phyloP scores from a whole-genome alignment of 345 rosid genomes.

The Gossypium arboreum region DNA sequence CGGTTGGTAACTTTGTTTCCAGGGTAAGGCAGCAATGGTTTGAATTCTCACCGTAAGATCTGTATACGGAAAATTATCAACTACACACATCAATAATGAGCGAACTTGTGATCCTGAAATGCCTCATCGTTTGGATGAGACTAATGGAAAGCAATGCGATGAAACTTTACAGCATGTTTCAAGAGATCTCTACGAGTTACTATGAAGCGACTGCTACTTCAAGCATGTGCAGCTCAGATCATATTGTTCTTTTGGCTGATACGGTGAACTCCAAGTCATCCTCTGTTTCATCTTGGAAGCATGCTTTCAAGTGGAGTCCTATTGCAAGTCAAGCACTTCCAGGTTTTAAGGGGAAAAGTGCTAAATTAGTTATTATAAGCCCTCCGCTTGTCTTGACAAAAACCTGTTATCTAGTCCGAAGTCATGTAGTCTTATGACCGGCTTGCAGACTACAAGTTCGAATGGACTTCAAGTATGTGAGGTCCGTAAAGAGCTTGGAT shows the following conservation, averaged over 20 bases:
- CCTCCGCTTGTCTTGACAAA: constrained; percentile 2
- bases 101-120: constrained; percentile 18
- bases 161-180: constrained; percentile 16
- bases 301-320: constrained; percentile 14
- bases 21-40: constrained; percentile 20
- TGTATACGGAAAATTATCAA: background rate
- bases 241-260: constrained; percentile 22
- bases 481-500: constrained; percentile 10
- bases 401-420: constrained; percentile 5
- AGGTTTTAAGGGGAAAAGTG: constrained; percentile 24
- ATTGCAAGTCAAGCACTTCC: constrained; percentile 37
- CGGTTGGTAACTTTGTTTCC: constrained; percentile 4
- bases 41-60: constrained; percentile 15
- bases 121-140: constrained; percentile 15
- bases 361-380: constrained; percentile 12
- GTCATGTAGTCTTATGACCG: background rate
- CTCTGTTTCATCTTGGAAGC: constrained; percentile 21
- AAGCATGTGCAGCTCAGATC: constrained; percentile 9
- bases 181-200: constrained; percentile 3
- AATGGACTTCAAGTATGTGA: constrained; percentile 10
- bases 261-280: constrained; percentile 2
- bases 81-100: constrained; percentile 11
- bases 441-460: background rate
- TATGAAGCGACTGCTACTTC: constrained; percentile 12
- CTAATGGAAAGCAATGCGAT: constrained; percentile 7